phyloP scores from a whole-genome alignment of 148 eudicot species.

The Spergularia marina region DNA sequence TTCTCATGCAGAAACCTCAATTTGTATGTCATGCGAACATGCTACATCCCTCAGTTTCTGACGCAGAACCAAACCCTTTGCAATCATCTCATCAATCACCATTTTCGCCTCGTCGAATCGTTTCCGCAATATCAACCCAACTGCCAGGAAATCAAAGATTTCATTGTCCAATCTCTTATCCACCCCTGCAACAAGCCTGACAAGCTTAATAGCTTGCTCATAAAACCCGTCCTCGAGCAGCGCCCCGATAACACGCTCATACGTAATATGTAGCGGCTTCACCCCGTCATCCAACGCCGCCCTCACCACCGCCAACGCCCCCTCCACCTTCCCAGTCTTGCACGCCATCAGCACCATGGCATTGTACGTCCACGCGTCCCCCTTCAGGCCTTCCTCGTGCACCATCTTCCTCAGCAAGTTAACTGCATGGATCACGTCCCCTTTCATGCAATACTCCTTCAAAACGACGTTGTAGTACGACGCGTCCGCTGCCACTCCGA shows the following conservation, averaged over 20 bases:
- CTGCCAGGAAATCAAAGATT: constrained; percentile 48
- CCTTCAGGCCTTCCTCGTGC: constrained; percentile 37
- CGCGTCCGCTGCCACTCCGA: constrained; percentile 27
- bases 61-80: constrained; percentile 38
- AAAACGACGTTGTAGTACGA: constrained; percentile 44
- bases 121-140: constrained; percentile 35
- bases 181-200: constrained; percentile 39
- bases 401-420: constrained; percentile 35
- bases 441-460: constrained; percentile 41
- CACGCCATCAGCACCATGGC: constrained; percentile 71
- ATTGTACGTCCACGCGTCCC: constrained; percentile 56
- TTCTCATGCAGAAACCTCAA: too few relatives aligned
- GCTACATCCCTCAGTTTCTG: constrained; percentile 33
- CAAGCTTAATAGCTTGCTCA: constrained; percentile 58
- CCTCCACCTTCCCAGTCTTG: constrained; percentile 53
- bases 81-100: constrained; percentile 50
- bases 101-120: constrained; percentile 46
- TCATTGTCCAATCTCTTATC: constrained; percentile 40
- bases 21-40: too few relatives aligned
- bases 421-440: constrained; percentile 42
- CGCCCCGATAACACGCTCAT: constrained; percentile 43
- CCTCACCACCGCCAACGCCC: constrained; percentile 45
- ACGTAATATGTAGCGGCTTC: constrained; percentile 34
- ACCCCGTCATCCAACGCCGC: constrained; percentile 44
- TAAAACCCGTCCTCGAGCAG: constrained; percentile 42